A percentile compares a stretch with the other conserved stretches of the same genome.
Evolutionary conservation across 1,284 basidiomycete species (phyloP).

Genomic region (Amylostereum chailletii): DNA sequence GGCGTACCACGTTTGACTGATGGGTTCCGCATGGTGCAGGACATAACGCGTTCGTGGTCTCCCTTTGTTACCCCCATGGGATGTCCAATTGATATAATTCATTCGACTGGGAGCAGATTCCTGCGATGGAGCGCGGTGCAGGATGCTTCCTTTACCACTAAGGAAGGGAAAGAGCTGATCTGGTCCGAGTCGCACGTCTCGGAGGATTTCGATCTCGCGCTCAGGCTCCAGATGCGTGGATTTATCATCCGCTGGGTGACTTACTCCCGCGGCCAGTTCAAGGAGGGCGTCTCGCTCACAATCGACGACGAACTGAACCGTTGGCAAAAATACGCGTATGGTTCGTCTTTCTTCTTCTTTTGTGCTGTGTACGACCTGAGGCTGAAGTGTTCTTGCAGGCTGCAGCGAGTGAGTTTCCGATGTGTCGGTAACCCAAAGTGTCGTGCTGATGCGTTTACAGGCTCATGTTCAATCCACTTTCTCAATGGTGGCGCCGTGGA

Average conservation of each 20-base stretch:
- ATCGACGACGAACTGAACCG: conserved; percentile 44
- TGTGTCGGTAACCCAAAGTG: neutral
- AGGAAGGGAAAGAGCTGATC: conserved; percentile 38
- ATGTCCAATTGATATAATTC: neutral
- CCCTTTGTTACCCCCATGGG: neutral
- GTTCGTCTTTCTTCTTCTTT: conserved; percentile 27
- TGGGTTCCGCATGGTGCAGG: no score
- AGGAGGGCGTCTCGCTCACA: conserved; percentile 51
- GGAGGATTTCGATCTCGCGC: conserved; percentile 53
- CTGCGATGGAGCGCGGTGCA: conserved; percentile 49
- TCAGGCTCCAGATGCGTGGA: conserved; percentile 37
- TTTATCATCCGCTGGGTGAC: conserved; percentile 50
- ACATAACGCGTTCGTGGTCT: conserved; percentile 27
- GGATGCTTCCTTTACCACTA: conserved; percentile 38
- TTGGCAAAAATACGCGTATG: conserved; percentile 53
- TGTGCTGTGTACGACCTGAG: conserved; percentile 20
- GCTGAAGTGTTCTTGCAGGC: conserved; percentile 8
- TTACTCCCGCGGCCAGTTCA: conserved; percentile 44
- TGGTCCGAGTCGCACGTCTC: conserved; percentile 53
- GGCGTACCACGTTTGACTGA: no score
- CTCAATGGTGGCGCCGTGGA: conserved; percentile 37
- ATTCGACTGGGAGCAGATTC: conserved; percentile 19
- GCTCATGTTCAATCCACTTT: conserved; percentile 36
- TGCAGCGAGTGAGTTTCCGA: conserved; percentile 21
- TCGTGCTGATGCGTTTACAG: conserved; percentile 5